Percentiles rank a stretch among this genome's conserved stretches.
Conservation (phyloP, 331 rosid genomes). For the Rosa hybrid region DNA sequence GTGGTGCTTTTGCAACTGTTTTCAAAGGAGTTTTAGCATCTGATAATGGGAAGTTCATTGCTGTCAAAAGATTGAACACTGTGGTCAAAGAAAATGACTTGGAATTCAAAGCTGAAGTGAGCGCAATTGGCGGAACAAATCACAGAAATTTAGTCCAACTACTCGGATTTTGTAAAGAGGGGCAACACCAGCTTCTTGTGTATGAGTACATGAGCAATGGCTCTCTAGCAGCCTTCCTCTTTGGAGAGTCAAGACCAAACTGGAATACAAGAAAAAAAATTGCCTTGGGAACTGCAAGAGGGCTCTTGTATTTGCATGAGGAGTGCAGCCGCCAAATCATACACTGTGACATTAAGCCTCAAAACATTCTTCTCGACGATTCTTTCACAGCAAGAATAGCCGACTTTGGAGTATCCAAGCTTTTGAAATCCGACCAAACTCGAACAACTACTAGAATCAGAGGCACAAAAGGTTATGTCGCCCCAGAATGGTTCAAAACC, state of each 20-base stretch:
- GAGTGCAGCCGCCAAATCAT: not conserved
- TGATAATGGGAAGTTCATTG: not conserved
- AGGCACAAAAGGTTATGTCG: slow-evolving; percentile 34
- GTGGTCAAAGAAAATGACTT: not conserved
- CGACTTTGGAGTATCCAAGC: slow-evolving; percentile 8
- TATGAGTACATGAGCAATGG: slow-evolving; percentile 3
- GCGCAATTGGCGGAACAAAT: not conserved
- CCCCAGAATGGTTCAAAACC: not conserved
- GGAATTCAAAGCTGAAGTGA: not conserved
- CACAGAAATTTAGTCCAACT: slow-evolving; percentile 23
- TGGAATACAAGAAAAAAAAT: not conserved
- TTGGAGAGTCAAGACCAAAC: not conserved
- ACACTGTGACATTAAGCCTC: slow-evolving; percentile 20
- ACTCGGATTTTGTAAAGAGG: slow-evolving; percentile 6
- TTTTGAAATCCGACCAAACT: not conserved
- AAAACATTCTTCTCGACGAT: slow-evolving; percentile 11
- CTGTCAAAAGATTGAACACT: slow-evolving; percentile 5
- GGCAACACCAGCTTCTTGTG: not conserved
- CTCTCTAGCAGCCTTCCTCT: not conserved
- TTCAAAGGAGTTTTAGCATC: slow-evolving; percentile 16
- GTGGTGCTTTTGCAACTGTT: slow-evolving; percentile 14
- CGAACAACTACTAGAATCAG: not conserved
- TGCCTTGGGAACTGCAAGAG: not conserved
- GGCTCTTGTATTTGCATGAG: not conserved
- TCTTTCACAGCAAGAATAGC: slow-evolving; percentile 6